Percentiles rank a stretch among this genome's conserved stretches.
These are phyloP conservation scores for Xylaria grammica DNA, from an alignment of 495 filamentous ascomycete species.

Conservation along the genomic window DNA sequence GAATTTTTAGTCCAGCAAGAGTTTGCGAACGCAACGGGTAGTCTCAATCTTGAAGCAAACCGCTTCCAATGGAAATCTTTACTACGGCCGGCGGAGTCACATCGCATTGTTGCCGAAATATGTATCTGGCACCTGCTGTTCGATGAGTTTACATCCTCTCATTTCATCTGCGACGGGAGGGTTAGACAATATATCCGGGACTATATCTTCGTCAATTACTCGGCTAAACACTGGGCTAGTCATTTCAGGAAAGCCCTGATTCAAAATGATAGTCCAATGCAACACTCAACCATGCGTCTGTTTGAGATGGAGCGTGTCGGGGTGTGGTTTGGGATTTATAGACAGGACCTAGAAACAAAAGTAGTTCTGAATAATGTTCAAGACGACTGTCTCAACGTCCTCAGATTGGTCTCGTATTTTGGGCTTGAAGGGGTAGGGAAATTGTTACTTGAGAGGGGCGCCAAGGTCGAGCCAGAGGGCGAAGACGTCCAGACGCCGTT, in stretches of 20 bases:
- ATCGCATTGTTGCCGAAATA: constrained; percentile 39
- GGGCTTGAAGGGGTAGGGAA: not conserved
- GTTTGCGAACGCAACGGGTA: not conserved
- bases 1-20: constrained; percentile 41
- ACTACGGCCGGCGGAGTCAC: constrained; percentile 27
- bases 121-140: constrained; percentile 39
- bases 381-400: not conserved
- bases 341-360: too few species aligned
- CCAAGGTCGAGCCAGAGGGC: not conserved
- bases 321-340: not conserved
- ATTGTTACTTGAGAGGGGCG: not conserved
- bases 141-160: not conserved
- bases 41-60: constrained; percentile 19
- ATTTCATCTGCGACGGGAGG: not conserved
- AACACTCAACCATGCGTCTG: not conserved
- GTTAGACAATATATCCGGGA: not conserved
- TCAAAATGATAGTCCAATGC: not conserved
- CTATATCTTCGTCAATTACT: not conserved
- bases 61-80: constrained; percentile 36
- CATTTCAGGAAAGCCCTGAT: not conserved
- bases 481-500: not conserved
- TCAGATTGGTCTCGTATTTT: not conserved
- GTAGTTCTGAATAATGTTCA: too few species aligned
- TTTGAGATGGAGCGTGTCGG: not conserved
- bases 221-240: not conserved